These are phyloP conservation scores for Citrus sp. DNA, from an alignment of 345 rosid species.

Conservation along the genomic window DNA sequence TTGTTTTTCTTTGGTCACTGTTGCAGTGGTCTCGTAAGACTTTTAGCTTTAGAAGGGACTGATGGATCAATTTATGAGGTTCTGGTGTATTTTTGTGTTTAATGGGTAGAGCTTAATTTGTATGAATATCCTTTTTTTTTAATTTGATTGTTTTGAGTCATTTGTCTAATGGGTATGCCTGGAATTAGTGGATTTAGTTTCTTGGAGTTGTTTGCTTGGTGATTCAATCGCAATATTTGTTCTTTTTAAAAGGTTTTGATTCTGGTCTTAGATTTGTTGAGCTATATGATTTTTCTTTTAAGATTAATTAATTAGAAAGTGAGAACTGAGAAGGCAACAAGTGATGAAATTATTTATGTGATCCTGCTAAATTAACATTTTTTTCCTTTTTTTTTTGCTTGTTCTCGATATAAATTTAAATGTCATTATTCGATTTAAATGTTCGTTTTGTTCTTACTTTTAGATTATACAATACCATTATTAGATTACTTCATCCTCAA, in stretches of 20 bases:
- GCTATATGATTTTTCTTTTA: not conserved
- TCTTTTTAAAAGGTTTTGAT: not conserved
- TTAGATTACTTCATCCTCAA: too few relatives aligned
- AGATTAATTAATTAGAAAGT: too few relatives aligned
- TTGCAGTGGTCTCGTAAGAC: not conserved
- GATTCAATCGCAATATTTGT: conserved; percentile 9
- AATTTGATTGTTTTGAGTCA: too few relatives aligned
- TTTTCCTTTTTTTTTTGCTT: too few relatives aligned
- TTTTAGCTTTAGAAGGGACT: not conserved
- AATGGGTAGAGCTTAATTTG: not conserved
- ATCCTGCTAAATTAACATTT: too few relatives aligned
- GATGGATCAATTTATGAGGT: not conserved
- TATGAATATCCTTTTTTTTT: not conserved
- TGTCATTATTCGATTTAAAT: too few relatives aligned
- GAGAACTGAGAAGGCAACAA: too few relatives aligned
- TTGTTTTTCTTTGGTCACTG: not conserved
- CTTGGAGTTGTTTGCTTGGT: not conserved
- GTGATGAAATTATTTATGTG: too few relatives aligned
- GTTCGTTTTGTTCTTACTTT: too few relatives aligned
- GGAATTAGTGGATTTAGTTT: conserved; percentile 3
- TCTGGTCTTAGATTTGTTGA: not conserved
- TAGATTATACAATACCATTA: too few relatives aligned
- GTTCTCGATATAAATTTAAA: too few relatives aligned
- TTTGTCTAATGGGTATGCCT: not conserved
- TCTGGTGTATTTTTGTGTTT: not conserved